A percentile compares a stretch with the other conserved stretches of the same genome.
Evolutionary conservation across 305 asterid genomes (phyloP).

Genomic region (Fraxinus albicans): DNA sequence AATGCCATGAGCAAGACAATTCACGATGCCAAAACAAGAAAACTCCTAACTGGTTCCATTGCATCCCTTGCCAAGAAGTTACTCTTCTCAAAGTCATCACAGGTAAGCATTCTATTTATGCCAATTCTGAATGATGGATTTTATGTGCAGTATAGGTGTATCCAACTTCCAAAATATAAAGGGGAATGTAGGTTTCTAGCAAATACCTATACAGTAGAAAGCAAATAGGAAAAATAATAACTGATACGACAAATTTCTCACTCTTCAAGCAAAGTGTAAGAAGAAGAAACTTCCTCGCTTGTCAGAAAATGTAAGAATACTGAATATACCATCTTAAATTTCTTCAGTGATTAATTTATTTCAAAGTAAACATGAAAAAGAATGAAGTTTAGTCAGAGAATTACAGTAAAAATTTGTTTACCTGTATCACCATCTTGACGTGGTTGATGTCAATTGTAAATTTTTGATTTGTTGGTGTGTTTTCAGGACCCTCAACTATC

Average conservation of each 20-base stretch:
- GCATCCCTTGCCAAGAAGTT: constrained; percentile 28
- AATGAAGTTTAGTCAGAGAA: neutral
- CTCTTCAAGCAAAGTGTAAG: neutral
- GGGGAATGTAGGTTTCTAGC: constrained; percentile 1
- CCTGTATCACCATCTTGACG: neutral
- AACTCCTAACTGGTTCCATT: constrained; percentile 30
- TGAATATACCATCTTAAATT: neutral
- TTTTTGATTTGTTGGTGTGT: constrained; percentile 15
- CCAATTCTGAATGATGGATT: constrained; percentile 4
- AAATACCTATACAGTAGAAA: neutral
- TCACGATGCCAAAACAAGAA: constrained; percentile 25
- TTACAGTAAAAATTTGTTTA: neutral
- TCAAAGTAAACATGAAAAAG: neutral
- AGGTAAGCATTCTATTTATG: constrained; percentile 23
- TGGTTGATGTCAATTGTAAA: constrained; percentile 2
- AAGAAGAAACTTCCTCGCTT: neutral
- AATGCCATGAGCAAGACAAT: constrained; percentile 42
- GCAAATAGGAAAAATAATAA: neutral
- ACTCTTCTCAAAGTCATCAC: constrained; percentile 23
- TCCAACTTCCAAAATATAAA: neutral
- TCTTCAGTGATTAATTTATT: neutral
- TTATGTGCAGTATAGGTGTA: neutral
- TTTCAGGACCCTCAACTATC: constrained; percentile 57
- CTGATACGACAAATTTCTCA: neutral
- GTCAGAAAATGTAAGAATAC: neutral